Conservation (phyloP, 257 asterid species). For the Misopates orontium region DNA sequence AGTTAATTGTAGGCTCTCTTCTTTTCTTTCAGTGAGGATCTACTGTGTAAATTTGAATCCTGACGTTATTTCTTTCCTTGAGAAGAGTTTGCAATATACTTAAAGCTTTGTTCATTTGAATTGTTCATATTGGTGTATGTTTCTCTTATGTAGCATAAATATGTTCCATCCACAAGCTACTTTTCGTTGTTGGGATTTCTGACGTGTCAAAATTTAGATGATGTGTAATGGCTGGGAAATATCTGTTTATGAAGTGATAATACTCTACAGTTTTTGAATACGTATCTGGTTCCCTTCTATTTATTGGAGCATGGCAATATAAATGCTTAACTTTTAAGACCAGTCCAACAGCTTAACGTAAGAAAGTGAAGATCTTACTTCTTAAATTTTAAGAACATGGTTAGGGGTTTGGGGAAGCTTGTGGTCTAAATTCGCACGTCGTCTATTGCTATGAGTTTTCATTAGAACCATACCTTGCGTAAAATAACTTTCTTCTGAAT, state of each 20-base stretch:
- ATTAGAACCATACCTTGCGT: constrained; percentile 7
- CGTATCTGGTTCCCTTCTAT: constrained; percentile 8
- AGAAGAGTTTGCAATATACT: constrained; percentile 3
- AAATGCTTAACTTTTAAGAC: constrained; percentile 11
- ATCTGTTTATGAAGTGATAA: neutral
- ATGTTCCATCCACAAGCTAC: neutral
- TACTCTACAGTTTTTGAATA: neutral
- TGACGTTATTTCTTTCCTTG: constrained; percentile 21
- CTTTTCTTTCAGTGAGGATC: constrained; percentile 14
- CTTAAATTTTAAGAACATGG: too few species aligned
- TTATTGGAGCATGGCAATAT: constrained; percentile 1
- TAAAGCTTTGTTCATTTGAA: neutral
- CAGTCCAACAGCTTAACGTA: neutral
- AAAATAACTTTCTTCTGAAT: constrained; percentile 20
- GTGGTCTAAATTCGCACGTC: neutral
- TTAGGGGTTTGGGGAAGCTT: constrained; percentile 13
- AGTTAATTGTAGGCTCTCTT: constrained; percentile 23
- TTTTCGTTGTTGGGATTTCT: neutral
- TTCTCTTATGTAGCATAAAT: constrained; percentile 6
- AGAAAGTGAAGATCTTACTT: neutral
- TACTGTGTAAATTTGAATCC: constrained; percentile 12
- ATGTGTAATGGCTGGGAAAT: neutral
- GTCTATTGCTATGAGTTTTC: neutral
- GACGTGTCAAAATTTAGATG: constrained; percentile 1
- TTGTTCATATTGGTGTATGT: neutral